A percentile compares a stretch with the other conserved stretches of the same genome.
Evolutionary conservation across 2,329 filamentous ascomycete species (phyloP).

Genomic region (Furcasterigmium sp.): DNA sequence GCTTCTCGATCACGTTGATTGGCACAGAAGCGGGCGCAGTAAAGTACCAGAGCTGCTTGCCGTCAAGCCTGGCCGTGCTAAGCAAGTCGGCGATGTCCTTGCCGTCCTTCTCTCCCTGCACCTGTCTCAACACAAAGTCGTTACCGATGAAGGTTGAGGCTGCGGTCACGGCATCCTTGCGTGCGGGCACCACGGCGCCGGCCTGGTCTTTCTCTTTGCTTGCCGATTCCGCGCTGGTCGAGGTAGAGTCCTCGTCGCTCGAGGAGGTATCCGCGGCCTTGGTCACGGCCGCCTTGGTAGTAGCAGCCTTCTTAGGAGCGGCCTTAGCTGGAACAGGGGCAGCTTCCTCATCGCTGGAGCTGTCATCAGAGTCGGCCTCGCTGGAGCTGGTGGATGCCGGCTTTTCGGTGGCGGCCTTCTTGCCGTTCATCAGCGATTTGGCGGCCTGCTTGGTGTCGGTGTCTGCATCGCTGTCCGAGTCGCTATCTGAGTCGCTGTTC

Average conservation of each 20-base stretch:
- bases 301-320: slow-evolving; percentile 1
- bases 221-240: slow-evolving; percentile 14
- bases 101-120: slow-evolving; percentile 31
- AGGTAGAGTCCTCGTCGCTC: slow-evolving; percentile 17
- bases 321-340: no score
- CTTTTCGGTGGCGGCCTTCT: background rate
- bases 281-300: slow-evolving; percentile 7
- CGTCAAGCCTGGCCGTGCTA: slow-evolving; percentile 51
- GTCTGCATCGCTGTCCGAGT: slow-evolving; percentile 18
- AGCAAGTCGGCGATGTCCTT: slow-evolving; percentile 50
- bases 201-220: slow-evolving; percentile 28
- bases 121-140: slow-evolving; percentile 49
- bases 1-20: slow-evolving; percentile 60
- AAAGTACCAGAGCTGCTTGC: slow-evolving; percentile 79
- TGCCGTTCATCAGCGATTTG: slow-evolving; percentile 6
- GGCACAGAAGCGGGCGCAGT: slow-evolving; percentile 65
- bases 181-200: slow-evolving; percentile 23
- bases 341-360: background rate
- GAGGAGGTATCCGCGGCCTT: slow-evolving; percentile 16
- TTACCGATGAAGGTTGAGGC: slow-evolving; percentile 41
- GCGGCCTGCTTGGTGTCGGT: slow-evolving; percentile 12
- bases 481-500: slow-evolving; percentile 14
- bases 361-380: background rate
- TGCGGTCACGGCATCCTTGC: slow-evolving; percentile 21
- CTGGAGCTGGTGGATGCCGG: background rate